A percentile compares a stretch with the other conserved stretches of the same genome.
Evolutionary conservation across 352 stramenopile genomes (phyloP).

Genomic region (Elongisporangium anandrum): DNA sequence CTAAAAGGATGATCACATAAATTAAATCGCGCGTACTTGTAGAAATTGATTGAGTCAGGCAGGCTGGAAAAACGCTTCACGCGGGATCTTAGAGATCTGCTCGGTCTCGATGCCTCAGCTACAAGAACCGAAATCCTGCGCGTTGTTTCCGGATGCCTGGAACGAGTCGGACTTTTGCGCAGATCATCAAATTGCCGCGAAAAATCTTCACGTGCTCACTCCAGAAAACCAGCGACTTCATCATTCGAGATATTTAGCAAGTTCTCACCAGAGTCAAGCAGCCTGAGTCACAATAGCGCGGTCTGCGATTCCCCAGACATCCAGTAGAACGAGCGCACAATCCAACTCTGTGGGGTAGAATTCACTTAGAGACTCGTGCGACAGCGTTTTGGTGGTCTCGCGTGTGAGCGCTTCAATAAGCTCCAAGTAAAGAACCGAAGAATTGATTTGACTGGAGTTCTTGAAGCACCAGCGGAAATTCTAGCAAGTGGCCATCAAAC

Average conservation of each 20-base stretch:
- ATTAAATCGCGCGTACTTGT: no score
- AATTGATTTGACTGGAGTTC: background rate
- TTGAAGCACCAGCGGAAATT: background rate
- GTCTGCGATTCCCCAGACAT: conserved; percentile 23
- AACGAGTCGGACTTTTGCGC: conserved; percentile 5
- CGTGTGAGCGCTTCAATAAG: conserved; percentile 6
- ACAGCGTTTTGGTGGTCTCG: conserved; percentile 14
- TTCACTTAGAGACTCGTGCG: conserved; percentile 9
- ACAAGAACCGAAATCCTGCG: conserved; percentile 23
- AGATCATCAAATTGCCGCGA: background rate
- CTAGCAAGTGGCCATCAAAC: background rate
- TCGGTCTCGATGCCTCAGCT: conserved; percentile 29
- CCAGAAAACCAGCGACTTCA: background rate
- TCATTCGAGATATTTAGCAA: background rate
- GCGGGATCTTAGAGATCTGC: conserved; percentile 19
- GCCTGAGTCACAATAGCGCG: conserved; percentile 5
- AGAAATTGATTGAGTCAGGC: conserved; percentile 34
- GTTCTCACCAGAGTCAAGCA: background rate
- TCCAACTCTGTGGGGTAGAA: conserved; percentile 14
- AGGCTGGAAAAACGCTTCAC: conserved; percentile 28
- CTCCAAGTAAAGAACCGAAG: background rate
- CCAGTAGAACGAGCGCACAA: conserved; percentile 12
- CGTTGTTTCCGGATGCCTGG: conserved; percentile 14
- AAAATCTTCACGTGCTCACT: background rate
- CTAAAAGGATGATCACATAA: no score